phyloP scores from a whole-genome alignment of 345 rosid genomes.

The Linum tenue region DNA sequence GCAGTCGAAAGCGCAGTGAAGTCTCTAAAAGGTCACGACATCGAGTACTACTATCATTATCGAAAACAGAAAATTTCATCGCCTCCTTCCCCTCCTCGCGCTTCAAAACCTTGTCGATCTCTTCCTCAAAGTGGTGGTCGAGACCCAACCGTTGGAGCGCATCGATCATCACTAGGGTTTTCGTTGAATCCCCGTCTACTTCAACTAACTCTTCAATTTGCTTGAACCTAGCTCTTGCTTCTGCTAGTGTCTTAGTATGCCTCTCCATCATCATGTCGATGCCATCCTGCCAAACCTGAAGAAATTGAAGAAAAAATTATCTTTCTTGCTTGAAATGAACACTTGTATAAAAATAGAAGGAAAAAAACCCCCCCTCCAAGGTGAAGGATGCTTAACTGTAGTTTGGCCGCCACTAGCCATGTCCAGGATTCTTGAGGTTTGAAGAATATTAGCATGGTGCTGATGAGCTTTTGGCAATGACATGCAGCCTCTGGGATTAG shows the following conservation, averaged over 20 bases:
- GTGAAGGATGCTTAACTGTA: too few species aligned
- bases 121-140: slow-evolving; percentile 22
- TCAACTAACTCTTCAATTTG: neutral
- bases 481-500: too few species aligned
- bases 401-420: too few species aligned
- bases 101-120: slow-evolving; percentile 26
- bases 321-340: too few species aligned
- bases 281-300: too few species aligned
- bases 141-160: slow-evolving; percentile 33
- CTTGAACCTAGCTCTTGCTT: neutral
- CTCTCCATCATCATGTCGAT: neutral
- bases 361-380: too few species aligned
- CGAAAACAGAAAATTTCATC: neutral
- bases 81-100: too few species aligned
- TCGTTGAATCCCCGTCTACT: neutral
- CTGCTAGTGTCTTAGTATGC: neutral
- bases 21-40: neutral
- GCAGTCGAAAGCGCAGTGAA: slow-evolving; percentile 10
- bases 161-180: slow-evolving; percentile 31
- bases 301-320: too few species aligned
- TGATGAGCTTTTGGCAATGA: too few species aligned
- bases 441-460: too few species aligned
- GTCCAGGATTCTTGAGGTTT: too few species aligned
- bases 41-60: neutral
- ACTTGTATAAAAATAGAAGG: too few species aligned